These are phyloP conservation scores for Ganoderma lingzhi DNA, from an alignment of 1,284 basidiomycete species.

Conservation along the genomic window DNA sequence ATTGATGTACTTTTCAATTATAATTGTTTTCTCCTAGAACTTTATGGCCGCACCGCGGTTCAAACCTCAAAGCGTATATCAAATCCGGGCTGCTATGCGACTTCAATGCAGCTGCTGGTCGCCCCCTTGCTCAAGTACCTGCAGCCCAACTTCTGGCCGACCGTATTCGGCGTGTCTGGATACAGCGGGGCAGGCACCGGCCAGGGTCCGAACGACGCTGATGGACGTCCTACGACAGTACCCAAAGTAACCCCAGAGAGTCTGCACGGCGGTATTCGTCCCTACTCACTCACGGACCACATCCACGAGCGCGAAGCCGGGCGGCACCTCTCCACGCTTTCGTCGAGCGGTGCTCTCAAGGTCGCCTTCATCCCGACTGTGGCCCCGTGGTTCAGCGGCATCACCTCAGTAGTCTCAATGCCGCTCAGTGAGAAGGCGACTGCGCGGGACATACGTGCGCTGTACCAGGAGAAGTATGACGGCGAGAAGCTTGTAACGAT, in stretches of 20 bases:
- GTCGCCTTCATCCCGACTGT: conserved; percentile 91
- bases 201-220: conserved; percentile 66
- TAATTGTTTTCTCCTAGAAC: conserved; percentile 62
- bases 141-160: conserved; percentile 73
- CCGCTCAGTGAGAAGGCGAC: conserved; percentile 73
- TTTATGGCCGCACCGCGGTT: conserved; percentile 84
- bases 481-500: conserved; percentile 80
- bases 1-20: conserved; percentile 41
- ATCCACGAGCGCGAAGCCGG: conserved; percentile 98
- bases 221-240: conserved; percentile 77
- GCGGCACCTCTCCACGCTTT: conserved; percentile 78
- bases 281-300: conserved; percentile 95
- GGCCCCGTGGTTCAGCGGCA: conserved; percentile 97
- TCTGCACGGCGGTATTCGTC: conserved; percentile 79
- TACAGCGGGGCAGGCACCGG: conserved; percentile 96
- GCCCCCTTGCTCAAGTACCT: conserved; percentile 88
- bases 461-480: conserved; percentile 85
- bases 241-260: conserved; percentile 87
- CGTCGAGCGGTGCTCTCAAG: conserved; percentile 55
- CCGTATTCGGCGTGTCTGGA: conserved; percentile 93
- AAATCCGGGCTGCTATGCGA: conserved; percentile 98
- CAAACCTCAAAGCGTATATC: conserved; percentile 85
- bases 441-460: conserved; percentile 76
- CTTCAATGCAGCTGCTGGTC: conserved; percentile 90
- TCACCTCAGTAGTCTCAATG: conserved; percentile 86